Percentiles rank a stretch among this genome's conserved stretches.
phyloP scores from a whole-genome alignment of 2,329 filamentous ascomycete genomes.

The Beauveria pseudobassiana region DNA sequence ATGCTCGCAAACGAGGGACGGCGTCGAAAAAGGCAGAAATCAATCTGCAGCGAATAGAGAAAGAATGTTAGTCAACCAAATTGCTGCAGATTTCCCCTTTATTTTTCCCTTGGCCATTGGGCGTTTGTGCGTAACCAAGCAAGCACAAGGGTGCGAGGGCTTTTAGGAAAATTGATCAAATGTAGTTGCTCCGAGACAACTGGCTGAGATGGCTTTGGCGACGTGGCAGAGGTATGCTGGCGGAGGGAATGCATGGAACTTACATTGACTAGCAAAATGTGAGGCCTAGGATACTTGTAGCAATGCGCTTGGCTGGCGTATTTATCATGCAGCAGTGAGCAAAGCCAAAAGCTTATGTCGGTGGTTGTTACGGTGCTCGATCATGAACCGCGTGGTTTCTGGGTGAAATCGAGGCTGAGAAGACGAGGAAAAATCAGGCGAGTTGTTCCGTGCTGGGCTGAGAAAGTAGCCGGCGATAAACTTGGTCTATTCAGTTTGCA shows the following conservation, averaged over 20 bases:
- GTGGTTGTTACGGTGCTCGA: not conserved
- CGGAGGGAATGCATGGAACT: conserved; percentile 3
- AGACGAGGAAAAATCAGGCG: not conserved
- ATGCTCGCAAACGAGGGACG: not conserved
- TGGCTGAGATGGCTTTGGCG: not conserved
- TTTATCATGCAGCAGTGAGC: not conserved
- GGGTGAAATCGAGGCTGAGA: not conserved
- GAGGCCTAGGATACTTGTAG: not conserved
- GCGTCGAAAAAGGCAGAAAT: not conserved
- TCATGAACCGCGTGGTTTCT: not conserved
- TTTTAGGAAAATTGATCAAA: not conserved
- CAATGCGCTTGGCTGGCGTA: not conserved
- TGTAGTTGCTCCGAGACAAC: conserved; percentile 6
- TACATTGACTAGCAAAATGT: conserved; percentile 6
- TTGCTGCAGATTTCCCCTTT: not conserved
- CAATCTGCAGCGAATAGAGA: not conserved
- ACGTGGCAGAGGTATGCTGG: conserved; percentile 8
- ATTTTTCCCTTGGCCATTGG: not conserved
- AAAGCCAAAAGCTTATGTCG: not conserved
- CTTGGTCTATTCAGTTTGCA: not conserved
- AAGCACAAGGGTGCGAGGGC: not conserved
- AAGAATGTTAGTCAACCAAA: not conserved
- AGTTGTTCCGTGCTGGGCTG: not conserved
- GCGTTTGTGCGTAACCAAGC: not conserved
- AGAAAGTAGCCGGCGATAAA: not conserved